These are phyloP conservation scores for Aspergillus novoparasiticus DNA, from an alignment of 2,329 filamentous ascomycete species.

Conservation along the genomic window DNA sequence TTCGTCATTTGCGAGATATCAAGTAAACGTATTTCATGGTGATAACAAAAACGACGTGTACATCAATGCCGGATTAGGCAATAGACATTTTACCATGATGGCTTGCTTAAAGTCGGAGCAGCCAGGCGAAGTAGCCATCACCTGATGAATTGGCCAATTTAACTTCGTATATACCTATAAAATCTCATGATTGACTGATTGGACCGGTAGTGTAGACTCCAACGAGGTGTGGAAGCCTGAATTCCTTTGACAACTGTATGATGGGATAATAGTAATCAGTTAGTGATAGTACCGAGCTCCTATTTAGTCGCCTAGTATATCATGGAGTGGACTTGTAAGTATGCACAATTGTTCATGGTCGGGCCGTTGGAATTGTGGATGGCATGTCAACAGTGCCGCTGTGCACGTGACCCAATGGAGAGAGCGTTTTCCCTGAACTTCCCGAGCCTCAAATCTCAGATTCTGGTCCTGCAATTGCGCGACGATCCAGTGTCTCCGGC, in stretches of 20 bases:
- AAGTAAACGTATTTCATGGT: neutral
- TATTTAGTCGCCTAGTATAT: neutral
- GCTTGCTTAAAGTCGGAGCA: neutral
- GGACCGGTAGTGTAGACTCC: too few relatives aligned
- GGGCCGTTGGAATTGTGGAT: neutral
- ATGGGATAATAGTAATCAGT: neutral
- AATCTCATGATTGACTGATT: too few relatives aligned
- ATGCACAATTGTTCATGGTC: neutral
- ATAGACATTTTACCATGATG: neutral
- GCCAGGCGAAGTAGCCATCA: neutral
- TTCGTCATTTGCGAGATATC: neutral
- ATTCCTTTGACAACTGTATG: neutral
- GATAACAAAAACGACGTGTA: neutral
- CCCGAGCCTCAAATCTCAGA: slow-evolving; percentile 44
- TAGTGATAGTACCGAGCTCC: neutral
- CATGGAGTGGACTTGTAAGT: neutral
- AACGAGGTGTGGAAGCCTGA: too few relatives aligned
- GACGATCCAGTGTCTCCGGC: slow-evolving; percentile 30
- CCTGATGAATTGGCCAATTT: neutral
- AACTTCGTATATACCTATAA: too few relatives aligned
- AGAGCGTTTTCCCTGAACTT: slow-evolving; percentile 42
- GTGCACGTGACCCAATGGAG: slow-evolving; percentile 21
- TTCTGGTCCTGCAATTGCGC: slow-evolving; percentile 41
- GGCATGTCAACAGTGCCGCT: neutral
- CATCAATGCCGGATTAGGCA: neutral